Base-by-base conservation (phyloP, 2,329 filamentous ascomycete species). In the Aaosphaeria arxii region DNA sequence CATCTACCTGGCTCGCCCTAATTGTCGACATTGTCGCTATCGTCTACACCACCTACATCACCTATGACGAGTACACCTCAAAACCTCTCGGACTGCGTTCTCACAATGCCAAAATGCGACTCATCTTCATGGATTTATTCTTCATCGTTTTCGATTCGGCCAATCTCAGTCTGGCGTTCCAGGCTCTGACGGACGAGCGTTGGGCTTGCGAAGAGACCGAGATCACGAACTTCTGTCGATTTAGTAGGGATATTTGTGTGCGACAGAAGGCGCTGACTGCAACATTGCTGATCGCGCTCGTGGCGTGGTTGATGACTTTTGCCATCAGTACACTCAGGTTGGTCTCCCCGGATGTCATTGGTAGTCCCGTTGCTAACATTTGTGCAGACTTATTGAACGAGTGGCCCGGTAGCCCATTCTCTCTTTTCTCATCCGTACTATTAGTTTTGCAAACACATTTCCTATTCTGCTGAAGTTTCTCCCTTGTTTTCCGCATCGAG, bases 131-230 rank as follows among this genome's bases (percentile, higher is more conserved):
- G 48, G 94, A 99, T 71, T 79, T 99, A 4, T 86, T 96, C 62
- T 99, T 99, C 68, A 96, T 99, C 63, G 91, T 97, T 39, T 96
- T 99, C 74, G 92, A 96, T 70, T 91, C 91, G 4, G 91, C 91
- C 44, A 97, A 96, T 72, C 81, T 95, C 29, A 88, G 89, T 38
- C 76, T 99, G 54, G 91, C 92, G 1, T 96, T 96, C 67, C 88
- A 89, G 65, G 87, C 89, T 6, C 75, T 96, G 46, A 86, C 78
- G 5, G 81, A 86, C 57, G 74, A 78, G 30, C 76, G 77, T 38
- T 85, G 84, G 66, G 74, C 74, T 6, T 78, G 76, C 56, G 67
- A 53, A 29, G 55, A 64, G 13, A 31, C 49, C 1, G 39, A 41
- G 2, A 6, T 7, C 0, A 36, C 49, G 7, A 44, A 9, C 9